Percentiles rank a stretch among this genome's conserved stretches.
phyloP scores from a whole-genome alignment of 78 protist species.

The Anaeramoeba flamelloides region DNA sequence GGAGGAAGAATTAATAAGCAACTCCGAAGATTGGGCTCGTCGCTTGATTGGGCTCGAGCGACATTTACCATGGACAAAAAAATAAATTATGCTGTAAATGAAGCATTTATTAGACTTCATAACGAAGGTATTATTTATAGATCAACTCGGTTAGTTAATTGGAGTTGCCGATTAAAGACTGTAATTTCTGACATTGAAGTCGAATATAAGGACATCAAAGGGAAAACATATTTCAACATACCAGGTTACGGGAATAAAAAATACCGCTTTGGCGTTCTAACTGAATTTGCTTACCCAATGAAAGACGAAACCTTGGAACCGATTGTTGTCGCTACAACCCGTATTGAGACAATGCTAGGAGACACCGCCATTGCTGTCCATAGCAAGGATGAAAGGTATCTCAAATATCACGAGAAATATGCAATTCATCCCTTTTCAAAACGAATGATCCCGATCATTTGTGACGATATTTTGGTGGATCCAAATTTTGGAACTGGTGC shows the following conservation, averaged over 20 bases:
- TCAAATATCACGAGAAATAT: slow-evolving; percentile 13
- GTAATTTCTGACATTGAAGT: slow-evolving; percentile 95
- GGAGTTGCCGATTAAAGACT: slow-evolving; percentile 84
- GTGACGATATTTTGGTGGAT: slow-evolving; percentile 56
- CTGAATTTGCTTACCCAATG: no score
- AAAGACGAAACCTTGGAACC: no score
- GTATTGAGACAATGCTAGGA: slow-evolving; percentile 97
- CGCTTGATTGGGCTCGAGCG: slow-evolving; percentile 93
- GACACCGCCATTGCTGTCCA: slow-evolving; percentile 97
- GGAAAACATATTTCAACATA: no score
- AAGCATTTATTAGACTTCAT: slow-evolving; percentile 71
- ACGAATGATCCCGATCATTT: slow-evolving; percentile 66
- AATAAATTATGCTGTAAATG: slow-evolving; percentile 49
- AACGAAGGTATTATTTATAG: slow-evolving; percentile 60
- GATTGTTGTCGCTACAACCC: slow-evolving; percentile 90
- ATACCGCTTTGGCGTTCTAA: no score
- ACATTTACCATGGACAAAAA: slow-evolving; percentile 81
- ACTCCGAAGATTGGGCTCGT: slow-evolving; percentile 66
- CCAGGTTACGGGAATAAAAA: no score
- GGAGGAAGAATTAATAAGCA: slow-evolving; percentile 68
- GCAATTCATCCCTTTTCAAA: no score
- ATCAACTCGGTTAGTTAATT: slow-evolving; percentile 88
- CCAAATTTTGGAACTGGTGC: slow-evolving; percentile 81
- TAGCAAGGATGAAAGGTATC: slow-evolving; percentile 75
- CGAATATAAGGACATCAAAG: slow-evolving; percentile 48